Evolutionary conservation across 805 yeast genomes (phyloP).

Genomic region (Hanseniaspora occidentalis): DNA sequence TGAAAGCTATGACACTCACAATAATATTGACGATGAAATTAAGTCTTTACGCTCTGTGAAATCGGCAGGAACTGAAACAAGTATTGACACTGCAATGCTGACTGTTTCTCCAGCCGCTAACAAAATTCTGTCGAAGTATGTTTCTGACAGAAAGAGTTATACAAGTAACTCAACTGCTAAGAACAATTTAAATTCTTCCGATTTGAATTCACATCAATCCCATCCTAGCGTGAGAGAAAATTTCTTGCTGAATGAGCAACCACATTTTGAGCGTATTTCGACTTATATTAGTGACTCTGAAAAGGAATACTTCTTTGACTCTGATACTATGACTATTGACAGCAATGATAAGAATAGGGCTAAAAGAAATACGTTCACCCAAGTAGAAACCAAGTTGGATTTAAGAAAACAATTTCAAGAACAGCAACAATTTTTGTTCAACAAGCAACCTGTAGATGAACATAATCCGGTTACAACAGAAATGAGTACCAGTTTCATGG

Average conservation of each 20-base stretch:
- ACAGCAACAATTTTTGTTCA: not conserved
- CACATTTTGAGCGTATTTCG: not conserved
- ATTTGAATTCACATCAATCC: too few species aligned
- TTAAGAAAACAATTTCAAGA: slow-evolving; percentile 4
- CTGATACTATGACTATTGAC: not conserved
- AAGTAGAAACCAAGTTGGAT: slow-evolving; percentile 1
- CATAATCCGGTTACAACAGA: not conserved
- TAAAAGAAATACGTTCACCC: not conserved
- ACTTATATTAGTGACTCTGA: not conserved
- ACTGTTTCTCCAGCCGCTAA: not conserved
- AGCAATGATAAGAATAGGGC: not conserved
- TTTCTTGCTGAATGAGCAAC: not conserved
- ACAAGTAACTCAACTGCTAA: not conserved
- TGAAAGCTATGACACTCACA: too few species aligned
- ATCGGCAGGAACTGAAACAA: not conserved
- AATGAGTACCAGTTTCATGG: slow-evolving; percentile 1
- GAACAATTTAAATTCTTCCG: too few species aligned
- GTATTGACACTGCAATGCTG: not conserved
- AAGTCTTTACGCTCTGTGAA: not conserved
- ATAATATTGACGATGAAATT: too few species aligned
- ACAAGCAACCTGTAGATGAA: not conserved
- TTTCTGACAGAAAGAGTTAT: not conserved
- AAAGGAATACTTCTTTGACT: not conserved
- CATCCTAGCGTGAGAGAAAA: too few species aligned
- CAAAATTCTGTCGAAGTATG: too few species aligned